Percentiles rank a stretch among this genome's conserved stretches.
Evolutionary conservation across 208 protist genomes (phyloP).

Genomic region (Acanthamoeba rhysodes): DNA sequence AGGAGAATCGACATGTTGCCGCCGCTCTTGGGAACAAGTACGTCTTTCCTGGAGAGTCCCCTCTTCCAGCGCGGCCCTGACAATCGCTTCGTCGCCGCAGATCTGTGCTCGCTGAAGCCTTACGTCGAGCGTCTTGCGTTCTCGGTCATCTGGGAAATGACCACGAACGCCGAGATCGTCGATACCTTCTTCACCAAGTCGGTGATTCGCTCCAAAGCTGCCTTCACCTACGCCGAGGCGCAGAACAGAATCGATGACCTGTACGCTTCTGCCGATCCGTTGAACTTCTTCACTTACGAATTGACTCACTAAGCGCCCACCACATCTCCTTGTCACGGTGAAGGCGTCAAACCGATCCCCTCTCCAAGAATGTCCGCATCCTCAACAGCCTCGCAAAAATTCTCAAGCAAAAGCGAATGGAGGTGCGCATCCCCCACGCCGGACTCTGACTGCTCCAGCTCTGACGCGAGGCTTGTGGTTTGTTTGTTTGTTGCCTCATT

Average conservation of each 20-base stretch:
- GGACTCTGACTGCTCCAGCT: too few relatives aligned
- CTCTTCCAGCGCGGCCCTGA: background rate
- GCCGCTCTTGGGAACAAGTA: constrained; percentile 90
- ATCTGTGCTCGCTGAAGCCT: constrained; percentile 64
- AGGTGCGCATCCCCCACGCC: background rate
- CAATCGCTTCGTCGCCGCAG: background rate
- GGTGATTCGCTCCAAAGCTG: constrained; percentile 84
- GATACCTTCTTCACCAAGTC: constrained; percentile 75
- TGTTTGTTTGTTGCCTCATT: constrained; percentile 57
- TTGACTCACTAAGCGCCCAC: background rate
- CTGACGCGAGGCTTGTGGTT: background rate
- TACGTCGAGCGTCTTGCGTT: constrained; percentile 87
- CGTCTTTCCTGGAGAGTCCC: background rate
- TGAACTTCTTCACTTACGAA: background rate
- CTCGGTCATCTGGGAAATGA: constrained; percentile 85
- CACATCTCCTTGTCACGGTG: background rate
- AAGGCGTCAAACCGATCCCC: constrained; percentile 52
- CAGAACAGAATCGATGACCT: constrained; percentile 78
- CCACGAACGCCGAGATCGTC: constrained; percentile 77
- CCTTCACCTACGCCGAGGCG: constrained; percentile 86
- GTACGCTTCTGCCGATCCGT: constrained; percentile 30
- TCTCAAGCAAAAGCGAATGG: constrained; percentile 49
- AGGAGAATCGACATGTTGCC: constrained; percentile 98
- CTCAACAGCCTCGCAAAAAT: constrained; percentile 73
- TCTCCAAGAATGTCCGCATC: constrained; percentile 71